Base-by-base conservation (phyloP, 2,329 filamentous ascomycete species). In the Botrytis hyacinthi region DNA sequence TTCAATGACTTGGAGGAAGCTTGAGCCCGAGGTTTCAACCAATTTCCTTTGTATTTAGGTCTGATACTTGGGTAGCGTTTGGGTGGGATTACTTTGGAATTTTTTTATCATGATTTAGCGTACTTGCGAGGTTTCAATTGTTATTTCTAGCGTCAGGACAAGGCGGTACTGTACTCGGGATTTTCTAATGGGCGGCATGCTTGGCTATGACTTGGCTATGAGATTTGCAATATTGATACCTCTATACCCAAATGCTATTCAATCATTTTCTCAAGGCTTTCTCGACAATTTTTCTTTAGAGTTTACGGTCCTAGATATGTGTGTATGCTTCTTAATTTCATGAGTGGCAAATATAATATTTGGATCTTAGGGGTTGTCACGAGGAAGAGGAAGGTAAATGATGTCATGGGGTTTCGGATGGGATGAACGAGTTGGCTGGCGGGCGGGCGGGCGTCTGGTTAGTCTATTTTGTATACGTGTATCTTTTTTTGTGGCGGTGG, bases 241-340 rank as follows among this genome's bases (percentile, higher is more conserved):
- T 37, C 44, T 51, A 67, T 67, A 67, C 63, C 44, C 63, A n/a
- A 67, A 67, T 67, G 22, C 63, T 67, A 51, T 67, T 67, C 44
- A 51, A 40, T 4, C 46, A 35, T n/a, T 35, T 51, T 26, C 29
- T 32, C 29, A 12, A 46, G 29, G 16, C 35, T 44, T 16, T 44
- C 32, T 22, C 2, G n/a, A n/a, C 16, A 10, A 12, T 51, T 48
- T 66, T 67, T 67, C 26, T 35, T 51, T n/a, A 20, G 48, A 5
- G 9, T n/a, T 18, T 51, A 5, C 10, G 7, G 32, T 51, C 14
- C 26, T 67, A 67, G 46, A 67, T n/a, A 18, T 40, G 35, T 67
- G 29, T 51, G 63, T 65, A 8, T 48, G 20, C 44, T 57, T 29
- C 51, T 57, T 29, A 0, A 51, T 51, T 35, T 37, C 35, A 14